These are phyloP conservation scores for Penicillium canescens DNA, from an alignment of 495 filamentous ascomycete species.

Conservation along the genomic window DNA sequence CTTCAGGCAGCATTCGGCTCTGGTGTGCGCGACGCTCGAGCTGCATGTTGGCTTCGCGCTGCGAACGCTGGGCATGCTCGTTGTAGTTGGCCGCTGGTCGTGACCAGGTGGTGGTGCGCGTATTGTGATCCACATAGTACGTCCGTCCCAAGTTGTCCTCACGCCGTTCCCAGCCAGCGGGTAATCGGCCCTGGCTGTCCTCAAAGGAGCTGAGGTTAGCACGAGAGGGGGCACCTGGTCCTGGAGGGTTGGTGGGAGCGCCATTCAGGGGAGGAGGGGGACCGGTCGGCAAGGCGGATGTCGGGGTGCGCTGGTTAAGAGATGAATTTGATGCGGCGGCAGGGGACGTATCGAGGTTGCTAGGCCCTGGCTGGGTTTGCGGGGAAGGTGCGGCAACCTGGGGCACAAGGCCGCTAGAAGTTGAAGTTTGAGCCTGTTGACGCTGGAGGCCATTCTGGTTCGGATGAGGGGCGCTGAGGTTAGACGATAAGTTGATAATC, in stretches of 20 bases:
- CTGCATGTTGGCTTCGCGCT: constrained; percentile 85
- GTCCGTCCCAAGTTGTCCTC: constrained; percentile 96
- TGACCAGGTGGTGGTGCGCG: constrained; percentile 93
- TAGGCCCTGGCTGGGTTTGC: constrained; percentile 31
- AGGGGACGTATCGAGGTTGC: constrained; percentile 30
- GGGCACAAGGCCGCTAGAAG: constrained; percentile 42
- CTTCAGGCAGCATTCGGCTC: constrained; percentile 92
- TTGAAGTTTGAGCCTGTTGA: constrained; percentile 38
- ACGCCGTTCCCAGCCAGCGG: constrained; percentile 91
- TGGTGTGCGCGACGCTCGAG: constrained; percentile 90
- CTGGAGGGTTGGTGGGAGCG: constrained; percentile 37
- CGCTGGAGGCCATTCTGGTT: constrained; percentile 42
- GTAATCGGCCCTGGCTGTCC: constrained; percentile 88
- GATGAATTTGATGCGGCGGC: constrained; percentile 36
- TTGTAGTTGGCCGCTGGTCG: constrained; percentile 81
- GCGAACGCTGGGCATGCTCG: constrained; percentile 71
- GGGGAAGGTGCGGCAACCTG: constrained; percentile 33
- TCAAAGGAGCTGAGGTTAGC: constrained; percentile 86
- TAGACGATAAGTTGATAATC: constrained; percentile 92
- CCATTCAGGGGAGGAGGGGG: constrained; percentile 12
- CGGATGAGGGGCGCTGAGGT: constrained; percentile 62
- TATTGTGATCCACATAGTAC: constrained; percentile 99
- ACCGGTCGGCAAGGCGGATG: constrained; percentile 32
- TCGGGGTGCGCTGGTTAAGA: constrained; percentile 43
- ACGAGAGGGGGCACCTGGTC: constrained; percentile 43